These are phyloP conservation scores for Graphilbum sp. DNA, from an alignment of 2,329 filamentous ascomycete species.

Conservation along the genomic window DNA sequence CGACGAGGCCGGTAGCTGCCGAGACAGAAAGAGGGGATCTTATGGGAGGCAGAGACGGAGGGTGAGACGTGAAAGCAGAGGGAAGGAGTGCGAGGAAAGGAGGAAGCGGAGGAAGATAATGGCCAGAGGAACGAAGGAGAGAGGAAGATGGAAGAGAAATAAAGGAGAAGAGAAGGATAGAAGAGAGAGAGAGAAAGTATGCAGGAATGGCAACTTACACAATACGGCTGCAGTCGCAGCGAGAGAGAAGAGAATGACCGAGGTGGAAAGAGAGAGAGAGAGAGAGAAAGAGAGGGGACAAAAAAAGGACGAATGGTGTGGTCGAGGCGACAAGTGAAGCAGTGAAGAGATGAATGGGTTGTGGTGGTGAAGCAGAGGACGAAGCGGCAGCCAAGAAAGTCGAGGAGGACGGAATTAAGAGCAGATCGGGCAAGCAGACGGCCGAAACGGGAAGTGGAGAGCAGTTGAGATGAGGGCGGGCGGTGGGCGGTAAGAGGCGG, in stretches of 20 bases:
- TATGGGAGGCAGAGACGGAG: constrained; percentile 11
- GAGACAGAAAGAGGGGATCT: not conserved
- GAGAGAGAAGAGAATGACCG: not conserved
- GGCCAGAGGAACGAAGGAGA: not conserved
- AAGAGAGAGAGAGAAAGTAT: constrained; percentile 3
- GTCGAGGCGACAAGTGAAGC: constrained; percentile 4
- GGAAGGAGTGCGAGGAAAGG: not conserved
- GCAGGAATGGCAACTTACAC: not conserved
- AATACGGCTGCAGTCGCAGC: too few relatives aligned
- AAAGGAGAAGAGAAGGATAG: not conserved
- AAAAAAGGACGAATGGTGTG: not conserved
- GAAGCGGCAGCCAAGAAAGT: not conserved
- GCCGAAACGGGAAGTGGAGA: not conserved
- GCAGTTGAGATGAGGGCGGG: not conserved
- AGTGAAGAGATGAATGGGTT: constrained; percentile 11
- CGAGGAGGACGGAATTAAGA: not conserved
- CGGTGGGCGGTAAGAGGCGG: too few relatives aligned
- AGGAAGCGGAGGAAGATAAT: not conserved
- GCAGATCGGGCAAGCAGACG: not conserved
- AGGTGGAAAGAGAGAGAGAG: not conserved
- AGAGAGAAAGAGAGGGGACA: not conserved
- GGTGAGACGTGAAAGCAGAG: constrained; percentile 11
- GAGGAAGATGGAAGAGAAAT: constrained; percentile 1
- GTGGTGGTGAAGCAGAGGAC: constrained; percentile 7
- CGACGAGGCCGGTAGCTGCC: too few relatives aligned